phyloP scores from a whole-genome alignment of 371 early-diverging fungal genomes.

The Lichtheimia ramosa region DNA sequence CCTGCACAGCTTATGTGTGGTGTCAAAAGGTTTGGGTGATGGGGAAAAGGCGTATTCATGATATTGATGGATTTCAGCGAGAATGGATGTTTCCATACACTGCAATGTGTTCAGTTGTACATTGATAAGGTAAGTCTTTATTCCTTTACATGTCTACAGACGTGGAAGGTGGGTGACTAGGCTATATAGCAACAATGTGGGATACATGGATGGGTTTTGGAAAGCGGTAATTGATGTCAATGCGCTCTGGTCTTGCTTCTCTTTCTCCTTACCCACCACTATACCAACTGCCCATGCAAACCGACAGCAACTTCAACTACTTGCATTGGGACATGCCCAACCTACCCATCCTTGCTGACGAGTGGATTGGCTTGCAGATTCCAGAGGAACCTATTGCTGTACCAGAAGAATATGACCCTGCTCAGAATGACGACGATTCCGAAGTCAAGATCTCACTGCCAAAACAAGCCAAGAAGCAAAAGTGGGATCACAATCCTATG shows the following conservation, averaged over 20 bases:
- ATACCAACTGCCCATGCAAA: conserved; percentile 6
- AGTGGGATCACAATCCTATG: conserved; percentile 23
- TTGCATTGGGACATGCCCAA: conserved; percentile 21
- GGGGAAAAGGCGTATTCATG: too few species aligned
- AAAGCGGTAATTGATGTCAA: too few species aligned
- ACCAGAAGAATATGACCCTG: conserved; percentile 14
- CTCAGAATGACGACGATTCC: conserved; percentile 8
- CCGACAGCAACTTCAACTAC: conserved; percentile 19
- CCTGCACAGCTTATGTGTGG: too few species aligned
- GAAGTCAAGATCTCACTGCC: conserved; percentile 7
- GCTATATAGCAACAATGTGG: too few species aligned
- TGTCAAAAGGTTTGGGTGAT: too few species aligned
- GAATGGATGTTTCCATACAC: too few species aligned
- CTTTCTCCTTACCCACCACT: background rate
- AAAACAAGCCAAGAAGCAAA: conserved; percentile 14
- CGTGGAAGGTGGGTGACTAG: too few species aligned
- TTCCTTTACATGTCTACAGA: too few species aligned
- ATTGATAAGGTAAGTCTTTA: too few species aligned
- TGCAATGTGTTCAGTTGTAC: too few species aligned
- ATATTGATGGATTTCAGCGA: too few species aligned
- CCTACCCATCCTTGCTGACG: conserved; percentile 18
- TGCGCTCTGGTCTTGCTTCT: background rate
- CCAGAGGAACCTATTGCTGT: conserved; percentile 17
- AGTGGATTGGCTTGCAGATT: conserved; percentile 19
- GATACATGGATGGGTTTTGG: too few species aligned